Evolutionary conservation across 441 rosid species (phyloP).

Genomic region (Kokia cookei): DNA sequence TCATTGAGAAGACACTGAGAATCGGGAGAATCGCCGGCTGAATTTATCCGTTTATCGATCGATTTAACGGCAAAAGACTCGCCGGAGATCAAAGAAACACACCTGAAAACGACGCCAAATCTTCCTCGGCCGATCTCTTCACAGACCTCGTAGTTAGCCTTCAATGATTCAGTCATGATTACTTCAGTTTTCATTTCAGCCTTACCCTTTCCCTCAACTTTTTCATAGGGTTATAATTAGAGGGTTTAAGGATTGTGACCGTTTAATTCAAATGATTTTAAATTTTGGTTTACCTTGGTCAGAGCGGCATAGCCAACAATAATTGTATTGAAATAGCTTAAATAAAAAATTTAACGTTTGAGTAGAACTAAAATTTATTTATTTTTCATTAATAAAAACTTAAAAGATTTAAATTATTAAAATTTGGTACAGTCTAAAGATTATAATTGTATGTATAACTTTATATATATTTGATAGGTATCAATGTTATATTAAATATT

Average conservation of each 20-base stretch:
- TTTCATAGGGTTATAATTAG: background rate
- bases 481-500: no score
- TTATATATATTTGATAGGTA: no score
- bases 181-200: background rate
- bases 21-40: conserved; percentile 59
- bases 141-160: conserved; percentile 34
- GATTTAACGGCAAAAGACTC: conserved; percentile 52
- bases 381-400: no score
- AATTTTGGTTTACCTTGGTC: no score
- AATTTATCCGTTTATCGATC: conserved; percentile 40
- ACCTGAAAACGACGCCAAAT: conserved; percentile 51
- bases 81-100: conserved; percentile 24
- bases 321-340: no score
- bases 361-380: no score
- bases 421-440: no score
- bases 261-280: no score
- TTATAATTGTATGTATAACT: no score
- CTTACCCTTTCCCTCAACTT: background rate
- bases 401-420: no score
- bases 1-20: conserved; percentile 49
- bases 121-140: conserved; percentile 69
- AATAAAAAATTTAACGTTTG: no score
- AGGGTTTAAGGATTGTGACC: conserved; percentile 8
- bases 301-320: no score
- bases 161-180: conserved; percentile 41